These are phyloP conservation scores for Handroanthus guayacan DNA, from an alignment of 257 asterid genomes.

Conservation along the genomic window DNA sequence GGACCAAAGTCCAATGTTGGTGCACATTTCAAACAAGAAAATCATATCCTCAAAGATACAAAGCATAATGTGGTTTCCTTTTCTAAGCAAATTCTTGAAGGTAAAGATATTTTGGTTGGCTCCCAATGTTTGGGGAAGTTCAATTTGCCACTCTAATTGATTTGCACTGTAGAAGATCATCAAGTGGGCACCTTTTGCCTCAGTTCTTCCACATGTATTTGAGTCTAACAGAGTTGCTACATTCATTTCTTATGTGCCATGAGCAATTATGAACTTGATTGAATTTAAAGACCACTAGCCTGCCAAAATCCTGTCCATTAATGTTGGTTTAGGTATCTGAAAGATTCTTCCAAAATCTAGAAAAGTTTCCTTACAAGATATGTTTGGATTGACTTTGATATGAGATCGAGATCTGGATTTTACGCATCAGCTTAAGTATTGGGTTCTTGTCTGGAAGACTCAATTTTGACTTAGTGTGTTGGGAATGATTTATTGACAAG, in stretches of 20 bases:
- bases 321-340: conserved; percentile 25
- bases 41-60: background rate
- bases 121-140: conserved; percentile 42
- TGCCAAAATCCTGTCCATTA: conserved; percentile 35
- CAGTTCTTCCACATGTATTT: background rate
- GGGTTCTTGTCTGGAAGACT: too few relatives aligned
- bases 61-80: background rate
- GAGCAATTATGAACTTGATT: conserved; percentile 25
- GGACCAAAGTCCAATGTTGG: background rate
- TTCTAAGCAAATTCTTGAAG: background rate
- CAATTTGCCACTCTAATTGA: conserved; percentile 23
- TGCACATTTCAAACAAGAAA: background rate
- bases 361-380: conserved; percentile 3
- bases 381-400: too few relatives aligned
- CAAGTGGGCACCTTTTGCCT: conserved; percentile 8
- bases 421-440: too few relatives aligned
- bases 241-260: background rate
- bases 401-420: too few relatives aligned
- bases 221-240: background rate
- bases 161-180: conserved; percentile 20
- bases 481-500: too few relatives aligned
- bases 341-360: conserved; percentile 19
- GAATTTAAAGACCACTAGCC: conserved; percentile 21
- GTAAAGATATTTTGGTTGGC: conserved; percentile 30
- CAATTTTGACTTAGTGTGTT: too few relatives aligned